A percentile compares a stretch with the other conserved stretches of the same genome.
These are phyloP conservation scores for Heimioporus sp. DNA, from an alignment of 768 basidiomycete genomes.

Conservation along the genomic window DNA sequence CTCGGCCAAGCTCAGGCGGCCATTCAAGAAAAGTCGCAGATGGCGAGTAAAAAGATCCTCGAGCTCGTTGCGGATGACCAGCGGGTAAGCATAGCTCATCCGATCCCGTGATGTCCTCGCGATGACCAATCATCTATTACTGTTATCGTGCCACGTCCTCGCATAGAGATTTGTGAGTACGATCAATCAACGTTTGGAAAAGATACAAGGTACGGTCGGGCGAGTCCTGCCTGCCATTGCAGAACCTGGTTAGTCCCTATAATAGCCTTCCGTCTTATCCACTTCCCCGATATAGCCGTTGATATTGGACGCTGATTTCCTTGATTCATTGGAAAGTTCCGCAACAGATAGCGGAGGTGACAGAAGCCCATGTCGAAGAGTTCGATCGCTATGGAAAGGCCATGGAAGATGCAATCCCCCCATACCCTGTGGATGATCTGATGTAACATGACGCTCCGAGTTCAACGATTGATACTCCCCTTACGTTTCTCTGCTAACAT, in stretches of 20 bases:
- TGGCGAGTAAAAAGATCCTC: conserved; percentile 13
- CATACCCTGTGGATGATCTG: conserved; percentile 11
- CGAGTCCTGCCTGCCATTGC: conserved; percentile 9
- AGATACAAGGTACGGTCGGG: conserved; percentile 11
- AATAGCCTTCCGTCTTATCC: neutral
- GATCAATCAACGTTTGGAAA: conserved; percentile 16
- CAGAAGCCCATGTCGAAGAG: conserved; percentile 11
- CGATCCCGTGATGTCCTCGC: neutral
- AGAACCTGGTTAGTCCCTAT: conserved; percentile 3
- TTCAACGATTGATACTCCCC: too few relatives aligned
- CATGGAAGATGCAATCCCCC: conserved; percentile 2
- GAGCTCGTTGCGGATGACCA: conserved; percentile 16
- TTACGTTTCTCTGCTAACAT: too few relatives aligned
- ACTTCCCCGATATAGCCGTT: neutral
- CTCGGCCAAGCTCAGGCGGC: conserved; percentile 11
- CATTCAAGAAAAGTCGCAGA: conserved; percentile 17
- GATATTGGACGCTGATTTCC: neutral
- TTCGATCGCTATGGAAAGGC: conserved; percentile 1
- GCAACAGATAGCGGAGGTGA: conserved; percentile 9
- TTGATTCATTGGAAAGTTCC: conserved; percentile 5
- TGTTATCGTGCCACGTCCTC: too few relatives aligned
- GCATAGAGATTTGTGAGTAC: conserved; percentile 8
- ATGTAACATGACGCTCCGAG: conserved; percentile 1
- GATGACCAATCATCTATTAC: neutral
- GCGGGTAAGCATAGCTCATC: neutral